Evolutionary conservation across 2,329 filamentous ascomycete genomes (phyloP).

Genomic region (Aspergillus pseudonomiae): DNA sequence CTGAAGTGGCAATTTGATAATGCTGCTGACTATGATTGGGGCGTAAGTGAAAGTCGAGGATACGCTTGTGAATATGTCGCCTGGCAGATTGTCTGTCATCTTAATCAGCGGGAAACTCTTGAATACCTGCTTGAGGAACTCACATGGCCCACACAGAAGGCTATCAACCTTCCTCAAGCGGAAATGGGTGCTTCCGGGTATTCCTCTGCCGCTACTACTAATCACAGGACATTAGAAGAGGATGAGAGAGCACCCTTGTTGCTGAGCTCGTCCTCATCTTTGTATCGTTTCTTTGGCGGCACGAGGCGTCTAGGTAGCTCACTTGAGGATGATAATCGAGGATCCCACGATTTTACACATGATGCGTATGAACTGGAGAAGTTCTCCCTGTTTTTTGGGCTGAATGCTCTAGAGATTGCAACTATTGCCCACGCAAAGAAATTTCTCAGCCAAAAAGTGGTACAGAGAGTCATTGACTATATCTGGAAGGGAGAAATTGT

Average conservation of each 20-base stretch:
- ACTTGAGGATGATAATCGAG: conserved; percentile 54
- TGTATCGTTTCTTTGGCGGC: conserved; percentile 35
- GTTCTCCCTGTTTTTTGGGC: conserved; percentile 71
- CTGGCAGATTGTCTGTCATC: conserved; percentile 62
- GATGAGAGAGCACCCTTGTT: conserved; percentile 37
- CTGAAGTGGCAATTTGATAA: conserved; percentile 60
- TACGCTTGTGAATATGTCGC: conserved; percentile 64
- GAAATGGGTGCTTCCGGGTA: conserved; percentile 26
- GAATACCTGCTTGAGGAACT: conserved; percentile 61
- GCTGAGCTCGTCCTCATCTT: conserved; percentile 24
- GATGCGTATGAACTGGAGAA: conserved; percentile 61
- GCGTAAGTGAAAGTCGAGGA: conserved; percentile 59
- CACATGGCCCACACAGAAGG: conserved; percentile 24
- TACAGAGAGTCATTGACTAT: conserved; percentile 80
- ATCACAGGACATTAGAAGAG: conserved; percentile 14
- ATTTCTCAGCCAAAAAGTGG: conserved; percentile 76
- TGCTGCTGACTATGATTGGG: conserved; percentile 56
- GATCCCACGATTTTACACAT: conserved; percentile 37
- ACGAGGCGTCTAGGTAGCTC: conserved; percentile 34
- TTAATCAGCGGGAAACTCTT: conserved; percentile 60
- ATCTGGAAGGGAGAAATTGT: conserved; percentile 87
- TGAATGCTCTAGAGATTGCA: conserved; percentile 87
- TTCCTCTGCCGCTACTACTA: conserved; percentile 6
- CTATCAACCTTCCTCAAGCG: conserved; percentile 21
- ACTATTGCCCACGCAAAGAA: conserved; percentile 80